A percentile compares a stretch with the other conserved stretches of the same genome.
These are phyloP conservation scores for Noccaea caerulescens DNA, from an alignment of 345 rosid genomes.

Conservation along the genomic window DNA sequence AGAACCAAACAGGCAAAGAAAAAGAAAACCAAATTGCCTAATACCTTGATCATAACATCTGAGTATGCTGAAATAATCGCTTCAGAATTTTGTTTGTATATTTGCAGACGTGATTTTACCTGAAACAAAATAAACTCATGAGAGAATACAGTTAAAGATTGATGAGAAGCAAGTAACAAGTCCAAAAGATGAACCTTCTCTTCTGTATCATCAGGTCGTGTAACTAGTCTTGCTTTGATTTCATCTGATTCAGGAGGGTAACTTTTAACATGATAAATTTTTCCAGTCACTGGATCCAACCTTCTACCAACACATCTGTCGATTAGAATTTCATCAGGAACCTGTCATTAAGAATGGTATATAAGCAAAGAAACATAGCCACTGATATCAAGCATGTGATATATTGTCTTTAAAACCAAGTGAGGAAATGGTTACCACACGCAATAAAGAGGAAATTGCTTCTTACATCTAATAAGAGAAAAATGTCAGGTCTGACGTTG, in stretches of 20 bases:
- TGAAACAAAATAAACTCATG: slow-evolving; percentile 28
- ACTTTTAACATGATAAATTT: slow-evolving; percentile 73
- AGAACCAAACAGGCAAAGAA: neutral
- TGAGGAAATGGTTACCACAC: slow-evolving; percentile 11
- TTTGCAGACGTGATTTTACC: slow-evolving; percentile 80
- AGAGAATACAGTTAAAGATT: slow-evolving; percentile 21
- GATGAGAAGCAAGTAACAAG: neutral
- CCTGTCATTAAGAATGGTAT: slow-evolving; percentile 61
- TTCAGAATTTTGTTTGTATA: slow-evolving; percentile 78
- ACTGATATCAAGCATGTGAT: neutral
- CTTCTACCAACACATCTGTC: slow-evolving; percentile 93
- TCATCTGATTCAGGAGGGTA: slow-evolving; percentile 77
- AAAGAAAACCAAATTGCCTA: slow-evolving; percentile 6
- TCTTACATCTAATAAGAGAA: slow-evolving; percentile 73
- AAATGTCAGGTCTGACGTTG: slow-evolving; percentile 77
- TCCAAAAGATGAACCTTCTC: slow-evolving; percentile 56
- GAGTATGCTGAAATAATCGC: slow-evolving; percentile 66
- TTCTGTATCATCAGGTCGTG: slow-evolving; percentile 90
- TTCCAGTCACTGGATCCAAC: slow-evolving; percentile 74
- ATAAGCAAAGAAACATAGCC: slow-evolving; percentile 40
- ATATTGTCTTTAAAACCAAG: neutral
- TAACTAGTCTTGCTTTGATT: slow-evolving; percentile 75
- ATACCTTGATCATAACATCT: slow-evolving; percentile 66
- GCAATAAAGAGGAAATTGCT: slow-evolving; percentile 8
- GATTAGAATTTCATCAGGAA: slow-evolving; percentile 89